Base-by-base conservation (phyloP, 192 early-diverging fungal species). In the Coemansia sp. region DNA sequence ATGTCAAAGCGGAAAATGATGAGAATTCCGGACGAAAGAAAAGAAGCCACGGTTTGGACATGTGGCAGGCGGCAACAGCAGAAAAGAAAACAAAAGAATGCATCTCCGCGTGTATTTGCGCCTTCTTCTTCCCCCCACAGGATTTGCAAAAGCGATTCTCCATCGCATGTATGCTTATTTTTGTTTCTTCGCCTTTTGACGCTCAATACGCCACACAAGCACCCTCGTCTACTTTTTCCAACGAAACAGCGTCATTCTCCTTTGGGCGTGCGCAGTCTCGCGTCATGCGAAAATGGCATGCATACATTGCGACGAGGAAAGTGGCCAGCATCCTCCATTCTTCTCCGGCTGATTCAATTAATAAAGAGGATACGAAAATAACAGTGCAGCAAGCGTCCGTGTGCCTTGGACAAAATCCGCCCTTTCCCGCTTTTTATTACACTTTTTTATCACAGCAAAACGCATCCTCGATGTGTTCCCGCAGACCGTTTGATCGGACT, bases 191-290 rank as follows among this genome's bases (percentile, higher is more conserved):
- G 45, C 63, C 38, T 43, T 55, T 63, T 0, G 25, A 9, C 36
- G 9, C n/a, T 65, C 56, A 57, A 66, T 66, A 56, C 64, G 64
- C 64, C 64, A 66, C 64, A 66, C 36, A 33, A 50, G 64, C 55
- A 66, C 32, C 7, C 25, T 36, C 42, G 25, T n/a, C 48, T 19
- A 33, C 33, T 29, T 38, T 50, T 50, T 50, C 22, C 48, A 23
- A 50, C 22, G 22, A 6, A 50, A n/a, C n/a, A n/a, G n/a, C 48
- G 10, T 54, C 19, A 19, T 32, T 53, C 19, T 32, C 23, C 7
- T 34, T 56, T 23, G 20, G 5, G 34, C 9, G 54, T 35, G 54
- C 33, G 54, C 54, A 56, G 32, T 13, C 54, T 56, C 22, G 15
- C 14, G 32, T 56, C 54, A 56, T 56, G 54, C 32, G 54, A n/a